Evolutionary conservation across 495 filamentous ascomycete genomes (phyloP), one percentile per base, ranked within the genome.

Genomic region (Penicillium turbatum): DNA sequence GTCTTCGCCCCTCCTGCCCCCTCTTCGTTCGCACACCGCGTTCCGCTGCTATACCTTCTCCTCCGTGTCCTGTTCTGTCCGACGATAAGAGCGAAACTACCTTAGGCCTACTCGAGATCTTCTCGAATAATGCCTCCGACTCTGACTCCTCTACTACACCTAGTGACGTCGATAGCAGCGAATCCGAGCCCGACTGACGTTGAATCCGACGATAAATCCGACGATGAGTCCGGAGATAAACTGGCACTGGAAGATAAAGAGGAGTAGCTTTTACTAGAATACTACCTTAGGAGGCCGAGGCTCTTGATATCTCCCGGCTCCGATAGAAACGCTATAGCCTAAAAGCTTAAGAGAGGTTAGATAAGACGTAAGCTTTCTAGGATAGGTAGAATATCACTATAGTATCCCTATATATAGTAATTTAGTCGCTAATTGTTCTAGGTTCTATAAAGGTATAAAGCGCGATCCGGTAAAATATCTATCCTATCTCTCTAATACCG

Each of bases 241-340:
- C 44, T 54, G 13, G 56, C 51, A 31, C 42, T 48, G 27, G 60
- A 67, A 53, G 55, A 70, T 48, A 50, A 67, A 53, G 60, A 70
- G 35, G 45, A 59, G 46, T 50, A 68, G 41, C 65, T 61, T 13
- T 51, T 59, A 48, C 43, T 42, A 39, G 57, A 54, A 51, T 43
- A 68, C 52, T 66, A 62, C 32, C 46, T 64, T 19, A 57, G 10
- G 53, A 69, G 51, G 66, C 64, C 9, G 49, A 66, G 51, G 49
- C 30, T 32, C 52, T 69, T 26, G 48, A 71, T 65, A 41, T 69
- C 41, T 65, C 59, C 27, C 52, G 58, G 54, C 66, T 71, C 31
- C 51, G 53, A 57, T 44, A 71, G 40, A 63, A 66, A 48, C 60
- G 53, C 6, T 71, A 71, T 31, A 67, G 64, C 43, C 52, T 38